Percentiles rank a stretch among this genome's conserved stretches.
Evolutionary conservation across 2,329 filamentous ascomycete species (phyloP).

Genomic region (Calonectria honghensis): DNA sequence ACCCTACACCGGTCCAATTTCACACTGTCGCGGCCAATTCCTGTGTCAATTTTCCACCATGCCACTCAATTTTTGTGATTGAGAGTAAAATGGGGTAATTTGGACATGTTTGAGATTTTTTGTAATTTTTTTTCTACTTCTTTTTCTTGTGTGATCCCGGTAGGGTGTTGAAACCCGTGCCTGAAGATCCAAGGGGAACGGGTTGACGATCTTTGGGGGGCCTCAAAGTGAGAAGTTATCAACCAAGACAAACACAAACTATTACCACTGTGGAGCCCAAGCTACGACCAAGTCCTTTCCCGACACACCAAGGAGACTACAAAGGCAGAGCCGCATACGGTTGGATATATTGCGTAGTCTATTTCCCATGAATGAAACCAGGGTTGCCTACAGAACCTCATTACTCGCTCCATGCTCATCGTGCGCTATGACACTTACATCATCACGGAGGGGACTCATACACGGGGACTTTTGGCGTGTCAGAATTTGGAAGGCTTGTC

Average conservation of each 20-base stretch:
- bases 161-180: constrained; percentile 22
- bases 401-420: too few relatives aligned
- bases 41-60: not conserved
- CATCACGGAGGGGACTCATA: not conserved
- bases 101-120: not conserved
- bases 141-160: constrained; percentile 11
- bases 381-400: not conserved
- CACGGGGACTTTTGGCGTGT: constrained; percentile 4
- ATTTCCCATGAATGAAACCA: not conserved
- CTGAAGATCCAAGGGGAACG: constrained; percentile 3
- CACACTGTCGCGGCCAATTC: not conserved
- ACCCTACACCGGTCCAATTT: constrained; percentile 1
- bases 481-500: constrained; percentile 12
- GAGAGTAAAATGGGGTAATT: too few relatives aligned
- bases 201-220: constrained; percentile 19
- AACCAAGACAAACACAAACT: constrained; percentile 1
- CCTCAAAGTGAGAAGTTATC: constrained; percentile 25
- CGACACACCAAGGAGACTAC: too few relatives aligned
- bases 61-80: not conserved
- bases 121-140: not conserved
- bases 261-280: not conserved
- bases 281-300: not conserved
- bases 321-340: not conserved
- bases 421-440: not conserved
- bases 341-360: not conserved